phyloP scores from a whole-genome alignment of 352 stramenopile genomes.

The Saprolegnia parasitica region DNA sequence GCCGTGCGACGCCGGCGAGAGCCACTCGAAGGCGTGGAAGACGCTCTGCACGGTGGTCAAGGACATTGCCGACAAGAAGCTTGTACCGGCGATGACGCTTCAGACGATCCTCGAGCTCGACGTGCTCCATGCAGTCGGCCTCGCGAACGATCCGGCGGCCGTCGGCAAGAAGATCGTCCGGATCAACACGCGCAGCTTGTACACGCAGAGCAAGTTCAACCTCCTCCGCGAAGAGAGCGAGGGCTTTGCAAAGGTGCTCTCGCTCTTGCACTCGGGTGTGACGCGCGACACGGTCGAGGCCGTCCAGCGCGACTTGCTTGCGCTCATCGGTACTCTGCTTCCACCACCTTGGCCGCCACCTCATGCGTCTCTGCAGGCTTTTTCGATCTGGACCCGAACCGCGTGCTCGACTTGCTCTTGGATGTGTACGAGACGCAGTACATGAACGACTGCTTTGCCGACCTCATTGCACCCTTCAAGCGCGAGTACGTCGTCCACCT shows the following conservation, averaged over 20 bases:
- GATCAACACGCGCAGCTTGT: slow-evolving; percentile 87
- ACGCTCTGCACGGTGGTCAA: not conserved
- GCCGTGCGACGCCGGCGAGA: not conserved
- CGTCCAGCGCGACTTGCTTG: slow-evolving; percentile 64
- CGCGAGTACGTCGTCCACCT: slow-evolving; percentile 80
- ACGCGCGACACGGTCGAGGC: slow-evolving; percentile 55
- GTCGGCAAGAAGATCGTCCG: slow-evolving; percentile 72
- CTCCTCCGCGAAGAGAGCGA: slow-evolving; percentile 95
- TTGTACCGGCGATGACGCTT: slow-evolving; percentile 49
- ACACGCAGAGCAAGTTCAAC: slow-evolving; percentile 97
- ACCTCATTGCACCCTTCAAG: slow-evolving; percentile 71
- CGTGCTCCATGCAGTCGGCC: slow-evolving; percentile 58
- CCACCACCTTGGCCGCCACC: not conserved
- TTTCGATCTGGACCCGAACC: slow-evolving; percentile 96
- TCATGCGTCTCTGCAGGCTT: slow-evolving; percentile 46
- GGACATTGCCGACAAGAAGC: slow-evolving; percentile 43
- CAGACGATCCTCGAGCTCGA: slow-evolving; percentile 73
- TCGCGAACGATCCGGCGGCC: slow-evolving; percentile 47
- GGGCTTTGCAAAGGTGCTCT: slow-evolving; percentile 92
- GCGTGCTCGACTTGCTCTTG: slow-evolving; percentile 90
- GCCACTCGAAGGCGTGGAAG: slow-evolving; percentile 1
- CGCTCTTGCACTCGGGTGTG: slow-evolving; percentile 68
- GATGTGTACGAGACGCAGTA: slow-evolving; percentile 90
- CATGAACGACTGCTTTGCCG: slow-evolving; percentile 64
- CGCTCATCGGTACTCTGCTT: slow-evolving; percentile 47